Evolutionary conservation across 2,329 filamentous ascomycete species (phyloP).

Genomic region (Teratosphaeria nubilosa): DNA sequence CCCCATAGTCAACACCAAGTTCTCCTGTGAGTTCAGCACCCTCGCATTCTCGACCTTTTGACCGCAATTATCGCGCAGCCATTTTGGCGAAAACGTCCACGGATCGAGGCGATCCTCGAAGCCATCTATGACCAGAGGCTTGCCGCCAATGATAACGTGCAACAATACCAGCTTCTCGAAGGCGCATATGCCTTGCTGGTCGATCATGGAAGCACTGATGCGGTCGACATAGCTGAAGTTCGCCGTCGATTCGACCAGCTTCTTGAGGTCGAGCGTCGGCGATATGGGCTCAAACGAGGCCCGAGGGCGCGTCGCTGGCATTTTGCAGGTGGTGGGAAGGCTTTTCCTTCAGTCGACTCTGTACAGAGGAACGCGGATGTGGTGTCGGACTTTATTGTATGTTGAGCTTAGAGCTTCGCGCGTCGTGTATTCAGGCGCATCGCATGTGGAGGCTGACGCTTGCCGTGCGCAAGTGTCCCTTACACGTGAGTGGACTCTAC

Average conservation of each 20-base stretch:
- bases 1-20: conserved; percentile 74
- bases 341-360: not conserved
- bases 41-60: conserved; percentile 77
- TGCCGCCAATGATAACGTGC: conserved; percentile 75
- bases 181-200: conserved; percentile 61
- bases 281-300: conserved; percentile 88
- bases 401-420: not conserved
- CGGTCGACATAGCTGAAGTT: conserved; percentile 84
- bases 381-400: not conserved
- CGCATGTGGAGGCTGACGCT: not conserved
- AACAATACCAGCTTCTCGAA: conserved; percentile 79
- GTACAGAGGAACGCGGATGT: not conserved
- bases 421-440: not conserved
- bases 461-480: not conserved
- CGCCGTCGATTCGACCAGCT: conserved; percentile 63
- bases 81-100: conserved; percentile 67
- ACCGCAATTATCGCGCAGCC: conserved; percentile 69
- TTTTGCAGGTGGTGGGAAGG: conserved; percentile 27
- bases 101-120: conserved; percentile 68
- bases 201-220: conserved; percentile 69
- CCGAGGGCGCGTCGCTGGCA: conserved; percentile 71
- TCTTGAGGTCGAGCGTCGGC: conserved; percentile 68
- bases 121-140: conserved; percentile 82
- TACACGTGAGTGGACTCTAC: not conserved
- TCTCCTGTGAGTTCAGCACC: conserved; percentile 61